Evolutionary conservation across 805 yeast species (phyloP).

Genomic region (Kazachstania taianensis): DNA sequence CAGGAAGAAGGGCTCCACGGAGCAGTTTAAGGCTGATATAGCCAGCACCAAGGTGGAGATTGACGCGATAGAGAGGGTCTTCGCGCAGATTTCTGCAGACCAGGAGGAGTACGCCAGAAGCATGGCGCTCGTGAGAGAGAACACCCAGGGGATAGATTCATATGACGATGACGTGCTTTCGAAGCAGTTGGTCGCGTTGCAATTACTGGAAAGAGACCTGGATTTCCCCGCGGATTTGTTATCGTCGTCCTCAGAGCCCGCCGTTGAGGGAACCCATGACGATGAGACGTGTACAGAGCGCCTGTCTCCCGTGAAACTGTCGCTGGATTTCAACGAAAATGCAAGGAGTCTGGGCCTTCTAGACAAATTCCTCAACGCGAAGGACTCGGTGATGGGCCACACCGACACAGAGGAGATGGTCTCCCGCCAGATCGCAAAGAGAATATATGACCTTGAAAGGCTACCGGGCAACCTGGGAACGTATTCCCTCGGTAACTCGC

Average conservation of each 20-base stretch:
- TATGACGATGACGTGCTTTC: conserved; percentile 40
- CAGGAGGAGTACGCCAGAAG: conserved; percentile 30
- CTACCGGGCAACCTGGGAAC: conserved; percentile 66
- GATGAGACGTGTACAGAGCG: background rate
- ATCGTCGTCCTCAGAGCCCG: background rate
- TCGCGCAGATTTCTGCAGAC: conserved; percentile 33
- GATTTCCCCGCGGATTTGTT: conserved; percentile 51
- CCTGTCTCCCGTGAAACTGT: conserved; percentile 17
- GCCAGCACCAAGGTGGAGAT: conserved; percentile 35
- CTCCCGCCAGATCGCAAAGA: conserved; percentile 41
- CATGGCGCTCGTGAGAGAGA: conserved; percentile 22
- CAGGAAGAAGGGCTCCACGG: no score
- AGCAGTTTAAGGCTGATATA: no score
- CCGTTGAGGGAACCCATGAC: background rate
- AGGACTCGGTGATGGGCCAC: conserved; percentile 36
- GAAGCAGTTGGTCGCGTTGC: conserved; percentile 54
- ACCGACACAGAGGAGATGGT: conserved; percentile 43
- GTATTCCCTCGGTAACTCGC: conserved; percentile 34
- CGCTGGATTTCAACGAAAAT: conserved; percentile 25
- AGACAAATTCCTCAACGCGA: conserved; percentile 19
- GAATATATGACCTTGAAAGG: conserved; percentile 52
- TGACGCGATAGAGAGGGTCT: conserved; percentile 34
- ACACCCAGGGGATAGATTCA: conserved; percentile 13
- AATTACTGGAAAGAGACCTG: conserved; percentile 52
- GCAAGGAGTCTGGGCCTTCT: conserved; percentile 24